Conservation (phyloP, 176 grass and related monocot species). For the Phoenix roebelenii region DNA sequence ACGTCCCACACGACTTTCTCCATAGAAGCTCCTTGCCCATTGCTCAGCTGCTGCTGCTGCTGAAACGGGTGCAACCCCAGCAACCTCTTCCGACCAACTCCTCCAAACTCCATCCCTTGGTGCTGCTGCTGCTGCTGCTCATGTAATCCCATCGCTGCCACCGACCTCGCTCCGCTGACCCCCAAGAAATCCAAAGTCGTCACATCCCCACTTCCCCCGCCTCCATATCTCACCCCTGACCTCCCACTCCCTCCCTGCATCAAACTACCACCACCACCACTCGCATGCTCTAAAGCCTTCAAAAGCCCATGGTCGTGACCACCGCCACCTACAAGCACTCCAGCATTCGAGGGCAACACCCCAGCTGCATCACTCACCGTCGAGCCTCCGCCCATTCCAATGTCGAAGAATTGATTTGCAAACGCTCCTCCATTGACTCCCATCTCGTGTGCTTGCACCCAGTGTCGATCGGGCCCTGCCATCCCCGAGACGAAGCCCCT, state of each 20-base stretch:
- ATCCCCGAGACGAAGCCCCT: conserved; percentile 12
- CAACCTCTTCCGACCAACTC: too few relatives aligned
- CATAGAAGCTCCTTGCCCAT: too few relatives aligned
- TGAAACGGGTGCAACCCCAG: too few relatives aligned
- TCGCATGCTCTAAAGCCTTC: too few relatives aligned
- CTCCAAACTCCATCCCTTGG: not conserved
- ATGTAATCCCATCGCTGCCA: not conserved
- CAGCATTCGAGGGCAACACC: conserved; percentile 7
- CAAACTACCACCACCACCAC: not conserved
- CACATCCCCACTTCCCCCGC: not conserved
- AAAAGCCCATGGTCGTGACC: too few relatives aligned
- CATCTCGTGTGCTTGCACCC: conserved; percentile 8
- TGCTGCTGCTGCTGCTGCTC: not conserved
- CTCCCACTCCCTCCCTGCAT: too few relatives aligned
- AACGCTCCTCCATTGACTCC: conserved; percentile 22
- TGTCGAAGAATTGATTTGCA: not conserved
- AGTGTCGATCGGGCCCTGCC: conserved; percentile 3
- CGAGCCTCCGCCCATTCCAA: not conserved
- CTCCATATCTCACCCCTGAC: too few relatives aligned
- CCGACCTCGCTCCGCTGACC: conserved; percentile 10
- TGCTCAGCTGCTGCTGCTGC: too few relatives aligned
- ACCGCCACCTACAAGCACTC: not conserved
- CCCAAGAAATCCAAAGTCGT: conserved; percentile 58
- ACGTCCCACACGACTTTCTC: too few relatives aligned
- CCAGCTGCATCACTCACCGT: not conserved